Evolutionary conservation across 768 basidiomycete species (phyloP).

Genomic region (Mycena floridula): DNA sequence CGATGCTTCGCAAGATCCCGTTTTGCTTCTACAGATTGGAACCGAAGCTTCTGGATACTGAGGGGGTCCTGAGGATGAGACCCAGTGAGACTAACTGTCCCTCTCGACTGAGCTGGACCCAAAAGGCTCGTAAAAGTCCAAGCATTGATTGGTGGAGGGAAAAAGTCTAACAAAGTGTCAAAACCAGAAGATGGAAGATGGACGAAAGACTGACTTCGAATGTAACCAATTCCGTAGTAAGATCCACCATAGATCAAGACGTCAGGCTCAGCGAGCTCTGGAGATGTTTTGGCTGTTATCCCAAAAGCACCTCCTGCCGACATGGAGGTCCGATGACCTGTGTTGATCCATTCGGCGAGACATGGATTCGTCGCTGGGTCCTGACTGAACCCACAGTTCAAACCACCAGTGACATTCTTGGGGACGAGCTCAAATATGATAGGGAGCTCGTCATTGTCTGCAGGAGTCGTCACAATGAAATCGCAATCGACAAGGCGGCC

Average conservation of each 20-base stretch:
- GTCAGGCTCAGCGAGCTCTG: conserved; percentile 16
- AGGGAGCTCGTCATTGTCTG: conserved; percentile 26
- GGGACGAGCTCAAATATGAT: conserved; percentile 22
- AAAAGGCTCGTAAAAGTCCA: conserved; percentile 11
- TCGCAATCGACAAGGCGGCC: not conserved
- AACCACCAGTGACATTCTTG: conserved; percentile 19
- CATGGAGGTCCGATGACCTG: conserved; percentile 17
- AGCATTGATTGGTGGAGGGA: conserved; percentile 16
- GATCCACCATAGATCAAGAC: conserved; percentile 20
- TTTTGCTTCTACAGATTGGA: conserved; percentile 17
- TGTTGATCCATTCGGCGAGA: conserved; percentile 18
- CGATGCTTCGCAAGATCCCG: conserved; percentile 19
- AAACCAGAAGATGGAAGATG: conserved; percentile 6
- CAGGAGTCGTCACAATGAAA: not conserved
- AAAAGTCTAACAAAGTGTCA: conserved; percentile 13
- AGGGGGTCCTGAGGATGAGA: conserved; percentile 23
- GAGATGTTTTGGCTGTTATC: conserved; percentile 17
- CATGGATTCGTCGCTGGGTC: conserved; percentile 21
- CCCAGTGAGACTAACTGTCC: conserved; percentile 22
- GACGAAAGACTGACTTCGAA: conserved; percentile 12
- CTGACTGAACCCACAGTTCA: conserved; percentile 18
- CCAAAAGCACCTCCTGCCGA: conserved; percentile 17
- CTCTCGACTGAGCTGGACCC: conserved; percentile 10
- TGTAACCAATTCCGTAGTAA: conserved; percentile 19
- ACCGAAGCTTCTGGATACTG: conserved; percentile 23